These are phyloP conservation scores for Chenopodium album DNA, from an alignment of 148 eudicot genomes.

Conservation along the genomic window DNA sequence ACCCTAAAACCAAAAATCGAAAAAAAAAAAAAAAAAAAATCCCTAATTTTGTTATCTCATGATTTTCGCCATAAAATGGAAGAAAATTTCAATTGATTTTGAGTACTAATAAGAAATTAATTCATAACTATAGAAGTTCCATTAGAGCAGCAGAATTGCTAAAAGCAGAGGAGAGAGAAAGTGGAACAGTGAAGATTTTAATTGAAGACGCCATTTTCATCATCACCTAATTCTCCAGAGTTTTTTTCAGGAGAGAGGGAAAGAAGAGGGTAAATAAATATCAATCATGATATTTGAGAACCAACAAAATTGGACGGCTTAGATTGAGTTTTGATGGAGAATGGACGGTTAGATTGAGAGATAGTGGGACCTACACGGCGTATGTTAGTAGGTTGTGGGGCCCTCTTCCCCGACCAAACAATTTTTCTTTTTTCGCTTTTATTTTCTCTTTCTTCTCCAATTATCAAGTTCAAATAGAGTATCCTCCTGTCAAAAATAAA, in stretches of 20 bases:
- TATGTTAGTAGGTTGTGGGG: slow-evolving; percentile 9
- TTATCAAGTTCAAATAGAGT: too few species aligned
- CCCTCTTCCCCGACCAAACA: background rate
- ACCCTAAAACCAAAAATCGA: background rate
- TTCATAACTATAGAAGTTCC: slow-evolving; percentile 36
- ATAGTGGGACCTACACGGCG: background rate
- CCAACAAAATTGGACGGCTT: background rate
- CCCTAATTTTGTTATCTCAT: slow-evolving; percentile 9
- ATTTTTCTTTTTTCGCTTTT: too few species aligned
- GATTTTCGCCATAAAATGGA: background rate
- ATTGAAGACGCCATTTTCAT: slow-evolving; percentile 24
- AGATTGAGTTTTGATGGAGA: background rate
- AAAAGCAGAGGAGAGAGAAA: slow-evolving; percentile 17
- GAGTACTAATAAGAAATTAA: background rate
- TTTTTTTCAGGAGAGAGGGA: background rate
- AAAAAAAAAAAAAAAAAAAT: background rate
- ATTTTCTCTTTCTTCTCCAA: background rate
- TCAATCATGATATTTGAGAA: slow-evolving; percentile 1
- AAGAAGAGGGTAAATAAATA: background rate
- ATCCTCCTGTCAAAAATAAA: too few species aligned
- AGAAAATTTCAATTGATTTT: background rate
- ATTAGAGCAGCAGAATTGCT: slow-evolving; percentile 24
- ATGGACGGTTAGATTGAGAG: background rate
- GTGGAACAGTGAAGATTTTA: slow-evolving; percentile 15
- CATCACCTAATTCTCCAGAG: slow-evolving; percentile 8